These are phyloP conservation scores for Lichenothelia convexa DNA, from an alignment of 495 filamentous ascomycete genomes.

Conservation along the genomic window DNA sequence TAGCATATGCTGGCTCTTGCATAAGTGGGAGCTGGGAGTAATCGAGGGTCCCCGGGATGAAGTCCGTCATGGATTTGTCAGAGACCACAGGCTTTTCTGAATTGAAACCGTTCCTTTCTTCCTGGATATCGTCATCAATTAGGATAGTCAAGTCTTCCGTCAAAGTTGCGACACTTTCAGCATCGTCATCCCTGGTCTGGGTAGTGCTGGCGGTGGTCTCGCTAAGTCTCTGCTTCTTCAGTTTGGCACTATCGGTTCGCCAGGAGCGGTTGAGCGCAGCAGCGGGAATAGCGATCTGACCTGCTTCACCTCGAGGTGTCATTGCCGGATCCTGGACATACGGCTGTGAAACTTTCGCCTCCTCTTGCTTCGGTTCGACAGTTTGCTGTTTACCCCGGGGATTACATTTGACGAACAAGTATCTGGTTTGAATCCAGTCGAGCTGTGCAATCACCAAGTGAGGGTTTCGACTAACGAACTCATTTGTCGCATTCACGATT, in stretches of 20 bases:
- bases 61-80: constrained; percentile 31
- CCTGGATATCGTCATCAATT: constrained; percentile 11
- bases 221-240: constrained; percentile 11
- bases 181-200: constrained; percentile 14
- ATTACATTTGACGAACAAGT: constrained; percentile 49
- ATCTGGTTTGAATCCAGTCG: constrained; percentile 86
- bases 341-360: constrained; percentile 17
- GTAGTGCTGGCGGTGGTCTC: constrained; percentile 4
- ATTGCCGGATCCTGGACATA: constrained; percentile 38
- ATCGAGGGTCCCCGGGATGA: constrained; percentile 44
- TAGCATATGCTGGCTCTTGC: constrained; percentile 50
- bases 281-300: constrained; percentile 30
- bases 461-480: constrained; percentile 37
- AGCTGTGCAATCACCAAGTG: constrained; percentile 57
- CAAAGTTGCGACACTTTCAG: constrained; percentile 31
- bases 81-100: neutral
- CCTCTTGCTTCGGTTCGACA: constrained; percentile 1
- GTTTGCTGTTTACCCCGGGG: neutral
- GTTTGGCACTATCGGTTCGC: constrained; percentile 13
- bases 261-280: constrained; percentile 28
- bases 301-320: constrained; percentile 22
- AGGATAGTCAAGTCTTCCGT: constrained; percentile 33
- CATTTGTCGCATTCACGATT: constrained; percentile 53
- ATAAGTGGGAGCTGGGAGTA: constrained; percentile 37
- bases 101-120: neutral